A percentile compares a stretch with the other conserved stretches of the same genome.
Conservation (phyloP, 2,329 filamentous ascomycete genomes). For the Pestalotiopsis sp. region DNA sequence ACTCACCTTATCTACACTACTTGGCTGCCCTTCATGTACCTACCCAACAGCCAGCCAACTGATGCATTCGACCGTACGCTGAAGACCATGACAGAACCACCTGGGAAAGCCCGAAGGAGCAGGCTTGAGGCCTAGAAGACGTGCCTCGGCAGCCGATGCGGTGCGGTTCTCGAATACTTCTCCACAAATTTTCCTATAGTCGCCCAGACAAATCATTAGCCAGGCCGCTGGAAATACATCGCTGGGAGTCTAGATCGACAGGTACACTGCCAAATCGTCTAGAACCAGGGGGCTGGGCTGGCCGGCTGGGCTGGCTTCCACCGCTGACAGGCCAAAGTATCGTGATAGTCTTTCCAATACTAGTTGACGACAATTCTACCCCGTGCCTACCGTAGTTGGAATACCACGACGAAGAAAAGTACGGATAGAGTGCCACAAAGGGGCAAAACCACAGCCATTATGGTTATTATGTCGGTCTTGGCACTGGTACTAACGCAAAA, state of each 20-base stretch:
- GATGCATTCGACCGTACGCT: neutral
- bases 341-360: neutral
- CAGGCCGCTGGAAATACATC: neutral
- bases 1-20: neutral
- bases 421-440: neutral
- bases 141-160: neutral
- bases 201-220: neutral
- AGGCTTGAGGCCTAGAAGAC: neutral
- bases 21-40: neutral
- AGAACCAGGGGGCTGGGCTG: neutral
- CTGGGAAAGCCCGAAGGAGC: neutral
- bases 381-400: neutral
- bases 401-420: neutral
- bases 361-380: neutral
- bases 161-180: neutral
- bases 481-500: neutral
- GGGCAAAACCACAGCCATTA: neutral
- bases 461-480: neutral
- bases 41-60: neutral
- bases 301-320: neutral
- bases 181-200: neutral
- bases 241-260: constrained; percentile 3
- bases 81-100: neutral
- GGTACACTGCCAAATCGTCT: neutral
- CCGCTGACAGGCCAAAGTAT: neutral